Evolutionary conservation across 192 early-diverging fungal species (phyloP).

Genomic region (Entomortierella lignicola): DNA sequence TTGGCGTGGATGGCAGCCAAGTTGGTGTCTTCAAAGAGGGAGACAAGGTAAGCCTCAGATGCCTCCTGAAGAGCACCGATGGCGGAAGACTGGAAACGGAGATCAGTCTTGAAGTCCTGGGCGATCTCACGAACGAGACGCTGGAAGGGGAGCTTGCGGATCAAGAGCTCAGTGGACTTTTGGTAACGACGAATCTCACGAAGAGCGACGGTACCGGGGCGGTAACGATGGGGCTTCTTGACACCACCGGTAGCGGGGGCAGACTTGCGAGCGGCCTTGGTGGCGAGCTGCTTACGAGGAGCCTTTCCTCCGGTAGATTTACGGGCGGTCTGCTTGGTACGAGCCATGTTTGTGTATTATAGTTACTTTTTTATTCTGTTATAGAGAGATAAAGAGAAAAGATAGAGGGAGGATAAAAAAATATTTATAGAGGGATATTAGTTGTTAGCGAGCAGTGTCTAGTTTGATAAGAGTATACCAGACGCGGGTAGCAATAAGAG

Average conservation of each 20-base stretch:
- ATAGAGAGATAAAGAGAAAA: too few species aligned
- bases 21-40: constrained; percentile 97
- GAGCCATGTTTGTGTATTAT: constrained; percentile 56
- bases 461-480: constrained; percentile 46
- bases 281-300: constrained; percentile 96
- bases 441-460: not conserved
- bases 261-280: constrained; percentile 98
- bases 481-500: too few species aligned
- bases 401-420: too few species aligned
- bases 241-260: constrained; percentile 94
- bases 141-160: constrained; percentile 94
- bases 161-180: constrained; percentile 96
- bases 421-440: constrained; percentile 67
- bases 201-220: constrained; percentile 90
- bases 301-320: constrained; percentile 99
- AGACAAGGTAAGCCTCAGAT: constrained; percentile 92
- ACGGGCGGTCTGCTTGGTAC: constrained; percentile 93
- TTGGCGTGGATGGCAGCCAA: constrained; percentile 99
- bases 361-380: constrained; percentile 78
- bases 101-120: constrained; percentile 99
- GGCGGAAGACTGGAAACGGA: constrained; percentile 99
- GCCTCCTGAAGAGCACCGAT: constrained; percentile 99
- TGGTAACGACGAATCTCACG: constrained; percentile 95
- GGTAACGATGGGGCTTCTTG: constrained; percentile 92
- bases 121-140: constrained; percentile 98